Base-by-base conservation (phyloP, 1,284 basidiomycete species). In the Apiotrichum akiyoshidainum region DNA sequence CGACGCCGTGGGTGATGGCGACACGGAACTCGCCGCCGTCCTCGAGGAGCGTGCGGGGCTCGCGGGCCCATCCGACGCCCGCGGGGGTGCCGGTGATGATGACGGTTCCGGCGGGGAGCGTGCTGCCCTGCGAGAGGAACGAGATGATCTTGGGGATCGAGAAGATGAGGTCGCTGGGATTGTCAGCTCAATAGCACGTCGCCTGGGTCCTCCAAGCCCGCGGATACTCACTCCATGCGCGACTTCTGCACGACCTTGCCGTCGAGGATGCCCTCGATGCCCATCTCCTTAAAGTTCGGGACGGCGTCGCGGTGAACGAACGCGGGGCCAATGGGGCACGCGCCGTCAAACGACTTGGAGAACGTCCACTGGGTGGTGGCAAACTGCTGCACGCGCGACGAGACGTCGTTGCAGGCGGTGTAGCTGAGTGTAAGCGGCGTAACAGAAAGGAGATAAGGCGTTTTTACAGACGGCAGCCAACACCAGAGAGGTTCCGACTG, bases 91-190 rank as follows among this genome's bases (percentile, higher is more conserved):
- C 73, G 50, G 90, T 92, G 67, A 90, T 82, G 67, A 93, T 88
- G 61, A 93, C 79, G 0, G 87, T 86, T 1, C 92, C 92, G 0
- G 89, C 84, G 61, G 86, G 83, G 26, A 96, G 84, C 0, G 92
- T 95, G 5, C 90, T 91, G 1, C 87, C 91, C 70, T 90, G 87
- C 0, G 89, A 91, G 39, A 93, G 83, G 81, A 86, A 88, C 0
- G 89, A 81, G 58, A 81, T 69, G 62, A 80, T 76, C 55, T 77
- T 72, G 21, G 77, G 77, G 19, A 79, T 67, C 9, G 69, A 66
- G 59, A 80, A 80, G 67, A 79, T 79, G 33, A 79, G 62, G 56
- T 79, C 78, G 63, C 75, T 78, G 50, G 48, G 5, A 16, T 14
- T n/a, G 57, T 51, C 40, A 47, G 35, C 22, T 39, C 11, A n/a